Percentiles rank a stretch among this genome's conserved stretches.
Conservation (phyloP, 371 early-diverging fungal species). For the Mortierella sp. region DNA sequence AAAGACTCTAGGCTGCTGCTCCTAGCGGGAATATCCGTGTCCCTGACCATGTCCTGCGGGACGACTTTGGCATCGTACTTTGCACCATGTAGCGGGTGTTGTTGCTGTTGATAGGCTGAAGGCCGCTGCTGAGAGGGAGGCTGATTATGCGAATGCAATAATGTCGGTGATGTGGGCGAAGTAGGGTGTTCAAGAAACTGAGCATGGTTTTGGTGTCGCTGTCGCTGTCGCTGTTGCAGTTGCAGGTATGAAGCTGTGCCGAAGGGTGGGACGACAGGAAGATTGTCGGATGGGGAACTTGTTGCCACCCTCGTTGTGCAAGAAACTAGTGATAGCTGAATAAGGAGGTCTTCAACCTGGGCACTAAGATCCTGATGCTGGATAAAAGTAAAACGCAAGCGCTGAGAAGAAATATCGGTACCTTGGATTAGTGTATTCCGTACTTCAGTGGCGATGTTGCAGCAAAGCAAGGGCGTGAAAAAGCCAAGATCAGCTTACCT, state of each 20-base stretch:
- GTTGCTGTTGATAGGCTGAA: background rate
- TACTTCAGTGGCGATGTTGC: too few species aligned
- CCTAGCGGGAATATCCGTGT: conserved; percentile 9
- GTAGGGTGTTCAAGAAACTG: background rate
- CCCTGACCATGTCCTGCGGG: background rate
- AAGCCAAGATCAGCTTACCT: conserved; percentile 18
- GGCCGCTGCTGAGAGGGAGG: background rate
- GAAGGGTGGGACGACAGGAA: conserved; percentile 30
- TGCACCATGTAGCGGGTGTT: background rate
- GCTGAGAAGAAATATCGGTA: conserved; percentile 1
- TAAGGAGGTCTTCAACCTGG: conserved; percentile 38
- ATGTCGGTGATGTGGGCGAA: background rate
- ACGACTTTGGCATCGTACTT: conserved; percentile 14
- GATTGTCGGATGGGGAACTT: background rate
- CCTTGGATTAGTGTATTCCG: background rate
- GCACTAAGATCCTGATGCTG: conserved; percentile 38
- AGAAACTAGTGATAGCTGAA: conserved; percentile 33
- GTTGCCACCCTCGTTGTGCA: conserved; percentile 10
- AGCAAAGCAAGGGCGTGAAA: too few species aligned
- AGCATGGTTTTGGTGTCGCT: background rate
- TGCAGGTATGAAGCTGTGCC: conserved; percentile 1
- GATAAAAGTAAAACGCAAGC: conserved; percentile 14
- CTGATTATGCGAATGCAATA: background rate
- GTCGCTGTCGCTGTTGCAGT: background rate
- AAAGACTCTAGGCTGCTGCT: conserved; percentile 18